These are phyloP conservation scores for Metarhizium rileyi DNA, from an alignment of 2,329 filamentous ascomycete species.

Conservation along the genomic window DNA sequence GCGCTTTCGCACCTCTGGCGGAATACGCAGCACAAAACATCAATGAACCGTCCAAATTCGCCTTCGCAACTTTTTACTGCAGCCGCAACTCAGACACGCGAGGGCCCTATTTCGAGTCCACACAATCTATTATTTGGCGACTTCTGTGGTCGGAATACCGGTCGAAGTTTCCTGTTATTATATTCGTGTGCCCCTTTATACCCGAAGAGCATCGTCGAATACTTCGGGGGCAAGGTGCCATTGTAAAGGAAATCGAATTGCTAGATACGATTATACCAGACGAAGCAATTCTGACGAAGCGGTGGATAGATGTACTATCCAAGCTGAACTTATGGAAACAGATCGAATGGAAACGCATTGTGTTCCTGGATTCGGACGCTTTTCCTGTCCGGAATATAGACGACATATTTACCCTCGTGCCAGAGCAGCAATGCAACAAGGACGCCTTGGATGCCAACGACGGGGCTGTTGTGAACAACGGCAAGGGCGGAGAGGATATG, in stretches of 20 bases:
- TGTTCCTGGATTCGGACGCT: slow-evolving; percentile 2
- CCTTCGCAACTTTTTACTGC: slow-evolving; percentile 2
- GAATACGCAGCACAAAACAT: slow-evolving; percentile 2
- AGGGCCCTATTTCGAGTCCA: background rate
- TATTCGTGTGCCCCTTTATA: slow-evolving; percentile 4
- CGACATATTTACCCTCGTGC: background rate
- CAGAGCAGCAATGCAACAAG: background rate
- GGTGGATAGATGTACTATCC: slow-evolving; percentile 3
- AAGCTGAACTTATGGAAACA: slow-evolving; percentile 3
- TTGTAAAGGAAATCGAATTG: slow-evolving; percentile 2
- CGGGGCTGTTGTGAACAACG: background rate
- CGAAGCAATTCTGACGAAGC: slow-evolving; percentile 1
- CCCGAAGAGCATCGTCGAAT: background rate
- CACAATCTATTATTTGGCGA: slow-evolving; percentile 2
- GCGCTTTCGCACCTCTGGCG: background rate
- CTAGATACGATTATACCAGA: slow-evolving; percentile 1
- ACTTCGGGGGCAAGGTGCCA: background rate
- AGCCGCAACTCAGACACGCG: slow-evolving; percentile 1
- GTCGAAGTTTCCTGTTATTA: slow-evolving; percentile 1
- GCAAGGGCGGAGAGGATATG: background rate
- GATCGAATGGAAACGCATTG: slow-evolving; percentile 2
- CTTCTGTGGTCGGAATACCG: slow-evolving; percentile 3
- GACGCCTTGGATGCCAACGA: background rate
- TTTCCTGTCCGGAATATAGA: slow-evolving; percentile 2
- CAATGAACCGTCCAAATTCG: background rate